Base-by-base conservation (phyloP, 805 yeast genomes). In the Candida jianshihensis region DNA sequence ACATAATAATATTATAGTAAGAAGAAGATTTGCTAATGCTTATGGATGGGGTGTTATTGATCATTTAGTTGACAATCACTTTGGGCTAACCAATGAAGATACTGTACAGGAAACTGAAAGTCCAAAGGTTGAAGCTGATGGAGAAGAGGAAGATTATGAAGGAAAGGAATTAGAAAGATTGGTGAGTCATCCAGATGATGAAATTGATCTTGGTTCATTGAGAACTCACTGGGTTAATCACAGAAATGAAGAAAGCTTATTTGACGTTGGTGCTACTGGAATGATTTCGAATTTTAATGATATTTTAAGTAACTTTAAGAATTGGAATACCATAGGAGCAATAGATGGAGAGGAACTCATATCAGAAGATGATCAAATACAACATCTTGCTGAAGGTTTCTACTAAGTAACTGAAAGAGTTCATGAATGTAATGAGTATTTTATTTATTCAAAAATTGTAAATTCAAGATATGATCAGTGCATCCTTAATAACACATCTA, bases 11-110 rank as follows among this genome's bases (percentile, higher is more conserved):
- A 80, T 82, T 22, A 64, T 81, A 26, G 89, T 82, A 1, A 59
- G 92, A 44, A 64, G 89, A 49, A 59, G 80, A 37, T 81, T 81
- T 58, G 69, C 85, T 1, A 84, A 84, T 60, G 92, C 90, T 0
- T 83, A 77, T 57, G 94, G 95, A 1, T 84, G 95, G 95, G 77
- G 75, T 1, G 85, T 82, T 1, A 63, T 83, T 32, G 88, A 82
- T 40, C 92, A 81, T 53, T 51, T 84, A 41, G 72, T 79, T 2
- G 63, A 66, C 12, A 66, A 70, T 34, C 92, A 84, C 61, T 84
- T 84, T 55, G 51, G n/a, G n/a, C n/a, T n/a, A n/a, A n/a, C n/a
- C n/a, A n/a, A n/a, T n/a, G n/a, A n/a, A n/a, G n/a, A n/a, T n/a
- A n/a, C n/a, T n/a, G n/a, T n/a, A n/a, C n/a, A n/a, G n/a, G n/a